These are phyloP conservation scores for Nicotiana rustica DNA, from an alignment of 305 asterid species.

Conservation along the genomic window DNA sequence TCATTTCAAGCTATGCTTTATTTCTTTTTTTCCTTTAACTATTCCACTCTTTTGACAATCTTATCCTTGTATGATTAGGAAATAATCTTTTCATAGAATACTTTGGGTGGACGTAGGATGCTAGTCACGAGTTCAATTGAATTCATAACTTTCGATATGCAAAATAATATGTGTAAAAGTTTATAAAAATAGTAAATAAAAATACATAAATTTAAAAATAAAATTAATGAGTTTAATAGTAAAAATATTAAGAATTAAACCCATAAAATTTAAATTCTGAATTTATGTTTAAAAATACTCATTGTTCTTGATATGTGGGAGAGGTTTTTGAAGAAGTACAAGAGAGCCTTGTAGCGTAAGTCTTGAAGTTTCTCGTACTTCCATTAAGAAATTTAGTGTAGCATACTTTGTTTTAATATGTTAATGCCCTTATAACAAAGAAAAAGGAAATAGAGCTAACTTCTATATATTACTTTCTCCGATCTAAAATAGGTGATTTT, in stretches of 20 bases:
- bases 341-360: not conserved
- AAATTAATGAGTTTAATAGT: too few relatives aligned
- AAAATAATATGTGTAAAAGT: too few relatives aligned
- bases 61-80: conserved; percentile 43
- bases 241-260: too few relatives aligned
- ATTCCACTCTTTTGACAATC: conserved; percentile 45
- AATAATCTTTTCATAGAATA: not conserved
- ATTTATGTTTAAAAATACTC: not conserved
- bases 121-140: too few relatives aligned
- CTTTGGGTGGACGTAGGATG: too few relatives aligned
- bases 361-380: not conserved
- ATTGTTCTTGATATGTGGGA: not conserved
- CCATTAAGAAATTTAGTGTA: not conserved
- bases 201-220: too few relatives aligned
- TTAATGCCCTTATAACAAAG: not conserved
- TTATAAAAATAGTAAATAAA: too few relatives aligned
- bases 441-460: not conserved
- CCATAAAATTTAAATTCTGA: too few relatives aligned
- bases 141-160: too few relatives aligned
- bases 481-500: too few relatives aligned
- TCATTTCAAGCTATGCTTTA: conserved; percentile 54
- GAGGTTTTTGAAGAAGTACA: not conserved
- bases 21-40: conserved; percentile 47
- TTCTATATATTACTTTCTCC: too few relatives aligned
- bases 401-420: not conserved